A percentile compares a stretch with the other conserved stretches of the same genome.
These are phyloP conservation scores for Hypoxylon sp. DNA, from an alignment of 2,329 filamentous ascomycete genomes.

Conservation along the genomic window DNA sequence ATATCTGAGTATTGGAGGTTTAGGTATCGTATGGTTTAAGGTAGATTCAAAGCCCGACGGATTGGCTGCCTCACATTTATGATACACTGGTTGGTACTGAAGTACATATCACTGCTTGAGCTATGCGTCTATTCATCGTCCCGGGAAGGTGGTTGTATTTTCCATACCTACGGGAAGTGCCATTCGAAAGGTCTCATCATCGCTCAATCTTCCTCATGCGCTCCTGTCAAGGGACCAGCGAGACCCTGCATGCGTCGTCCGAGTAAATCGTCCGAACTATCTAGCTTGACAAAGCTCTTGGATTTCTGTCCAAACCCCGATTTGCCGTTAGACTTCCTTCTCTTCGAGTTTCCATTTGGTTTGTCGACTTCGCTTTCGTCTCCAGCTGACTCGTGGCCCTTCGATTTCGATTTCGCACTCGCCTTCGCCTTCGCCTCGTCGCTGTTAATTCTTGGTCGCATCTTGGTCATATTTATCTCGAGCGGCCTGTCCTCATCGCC, in stretches of 20 bases:
- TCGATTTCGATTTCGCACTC: conserved; percentile 38
- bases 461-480: conserved; percentile 80
- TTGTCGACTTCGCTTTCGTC: conserved; percentile 42
- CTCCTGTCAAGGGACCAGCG: conserved; percentile 67
- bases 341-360: conserved; percentile 44
- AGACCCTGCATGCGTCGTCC: conserved; percentile 72
- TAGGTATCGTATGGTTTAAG: neutral
- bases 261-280: conserved; percentile 71
- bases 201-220: conserved; percentile 57
- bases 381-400: conserved; percentile 42
- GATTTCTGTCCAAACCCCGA: conserved; percentile 56
- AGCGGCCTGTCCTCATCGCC: conserved; percentile 86
- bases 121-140: neutral
- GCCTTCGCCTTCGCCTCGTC: conserved; percentile 37
- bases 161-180: neutral
- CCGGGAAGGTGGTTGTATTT: neutral
- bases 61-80: neutral
- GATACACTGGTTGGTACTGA: neutral
- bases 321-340: conserved; percentile 47
- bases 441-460: conserved; percentile 56
- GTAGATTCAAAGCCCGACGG: neutral
- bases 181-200: neutral
- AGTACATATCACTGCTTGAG: neutral
- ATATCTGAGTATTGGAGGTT: neutral
- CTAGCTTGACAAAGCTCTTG: conserved; percentile 67